A percentile compares a stretch with the other conserved stretches of the same genome.
Conservation (phyloP, 225 moss, liverwort and hornwort genomes). For the Physcomitrium patens region DNA sequence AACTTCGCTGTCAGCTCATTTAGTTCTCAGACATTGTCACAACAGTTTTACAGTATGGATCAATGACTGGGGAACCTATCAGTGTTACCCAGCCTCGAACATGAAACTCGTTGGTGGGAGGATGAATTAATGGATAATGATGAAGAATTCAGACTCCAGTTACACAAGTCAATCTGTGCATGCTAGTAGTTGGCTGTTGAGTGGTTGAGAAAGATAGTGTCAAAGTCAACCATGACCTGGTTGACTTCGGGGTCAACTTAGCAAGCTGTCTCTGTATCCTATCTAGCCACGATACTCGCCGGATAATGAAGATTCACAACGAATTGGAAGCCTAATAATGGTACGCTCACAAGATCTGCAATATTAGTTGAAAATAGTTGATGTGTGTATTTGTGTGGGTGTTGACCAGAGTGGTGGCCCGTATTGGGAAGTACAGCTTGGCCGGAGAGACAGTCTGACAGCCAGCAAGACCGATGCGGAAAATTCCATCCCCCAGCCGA, state of each 20-base stretch:
- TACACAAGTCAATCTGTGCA: not conserved
- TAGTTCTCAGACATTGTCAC: not conserved
- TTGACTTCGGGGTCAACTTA: not conserved
- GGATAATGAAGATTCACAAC: not conserved
- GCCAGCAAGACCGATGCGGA: constrained; percentile 67
- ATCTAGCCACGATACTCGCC: not conserved
- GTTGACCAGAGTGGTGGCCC: constrained; percentile 76
- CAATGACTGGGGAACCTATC: not conserved
- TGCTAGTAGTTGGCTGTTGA: not conserved
- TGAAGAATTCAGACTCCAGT: not conserved
- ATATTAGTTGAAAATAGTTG: not conserved
- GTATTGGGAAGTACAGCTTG: constrained; percentile 74
- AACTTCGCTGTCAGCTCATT: not conserved
- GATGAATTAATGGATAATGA: not conserved
- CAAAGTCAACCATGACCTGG: not conserved
- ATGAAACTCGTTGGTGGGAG: no score
- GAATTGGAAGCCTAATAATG: no score
- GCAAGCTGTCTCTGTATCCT: not conserved
- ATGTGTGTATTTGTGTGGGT: not conserved
- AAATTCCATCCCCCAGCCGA: constrained; percentile 66
- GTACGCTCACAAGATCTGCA: no score
- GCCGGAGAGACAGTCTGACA: constrained; percentile 71
- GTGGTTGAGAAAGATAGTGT: not conserved
- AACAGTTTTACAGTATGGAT: not conserved
- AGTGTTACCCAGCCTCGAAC: no score